Conservation (phyloP, 2,329 filamentous ascomycete species). For the Intubia oerlemansii region DNA sequence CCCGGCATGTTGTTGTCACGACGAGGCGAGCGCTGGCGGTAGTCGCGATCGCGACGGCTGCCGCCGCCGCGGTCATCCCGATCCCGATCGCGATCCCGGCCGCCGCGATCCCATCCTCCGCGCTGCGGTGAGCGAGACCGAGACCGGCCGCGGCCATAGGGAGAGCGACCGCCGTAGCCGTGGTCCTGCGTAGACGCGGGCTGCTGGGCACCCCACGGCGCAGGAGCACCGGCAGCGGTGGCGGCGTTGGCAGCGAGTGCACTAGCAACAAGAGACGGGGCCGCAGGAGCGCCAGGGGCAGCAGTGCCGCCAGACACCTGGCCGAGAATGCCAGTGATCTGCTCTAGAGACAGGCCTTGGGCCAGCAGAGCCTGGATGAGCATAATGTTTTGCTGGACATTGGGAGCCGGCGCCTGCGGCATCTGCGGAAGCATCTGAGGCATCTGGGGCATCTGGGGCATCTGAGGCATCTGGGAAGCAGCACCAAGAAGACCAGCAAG, state of each 20-base stretch:
- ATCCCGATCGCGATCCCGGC: constrained; percentile 44
- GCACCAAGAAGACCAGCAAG: constrained; percentile 3
- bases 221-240: constrained; percentile 3
- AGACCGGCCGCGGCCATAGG: constrained; percentile 39
- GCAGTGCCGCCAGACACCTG: constrained; percentile 25
- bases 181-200: constrained; percentile 24
- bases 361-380: constrained; percentile 55
- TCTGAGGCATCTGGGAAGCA: constrained; percentile 7
- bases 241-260: constrained; percentile 10
- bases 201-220: too few relatives aligned
- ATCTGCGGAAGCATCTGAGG: constrained; percentile 1
- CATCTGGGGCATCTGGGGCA: too few relatives aligned
- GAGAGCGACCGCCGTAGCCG: constrained; percentile 39
- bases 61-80: constrained; percentile 34
- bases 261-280: constrained; percentile 5
- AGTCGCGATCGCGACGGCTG: constrained; percentile 36
- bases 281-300: constrained; percentile 5
- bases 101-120: constrained; percentile 44
- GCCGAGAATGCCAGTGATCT: constrained; percentile 42
- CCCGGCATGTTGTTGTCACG: constrained; percentile 26
- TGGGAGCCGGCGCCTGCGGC: constrained; percentile 12
- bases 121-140: constrained; percentile 60
- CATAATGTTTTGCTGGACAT: constrained; percentile 48
- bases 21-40: constrained; percentile 72
- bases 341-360: constrained; percentile 56